Conservation (phyloP, 192 early-diverging fungal species). For the Coemansia sp. region DNA sequence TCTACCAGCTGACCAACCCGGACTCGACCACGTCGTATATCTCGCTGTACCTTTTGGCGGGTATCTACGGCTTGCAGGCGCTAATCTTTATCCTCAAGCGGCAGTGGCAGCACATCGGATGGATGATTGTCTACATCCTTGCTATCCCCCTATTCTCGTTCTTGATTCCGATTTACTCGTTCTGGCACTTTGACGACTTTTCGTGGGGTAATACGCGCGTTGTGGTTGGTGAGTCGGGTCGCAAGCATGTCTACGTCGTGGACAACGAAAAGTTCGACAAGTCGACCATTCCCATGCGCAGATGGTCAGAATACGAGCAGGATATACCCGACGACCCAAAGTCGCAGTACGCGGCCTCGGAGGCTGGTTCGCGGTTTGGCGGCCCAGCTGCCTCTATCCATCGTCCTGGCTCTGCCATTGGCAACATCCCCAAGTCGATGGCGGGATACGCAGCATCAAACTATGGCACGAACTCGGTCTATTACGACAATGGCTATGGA, state of each 20-base stretch:
- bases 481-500: slow-evolving; percentile 53
- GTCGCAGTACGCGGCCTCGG: slow-evolving; percentile 49
- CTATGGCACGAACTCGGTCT: slow-evolving; percentile 52
- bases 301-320: slow-evolving; percentile 82
- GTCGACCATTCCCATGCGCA: slow-evolving; percentile 71
- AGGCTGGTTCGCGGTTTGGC: slow-evolving; percentile 47
- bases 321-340: slow-evolving; percentile 53
- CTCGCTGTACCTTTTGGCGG: slow-evolving; percentile 82
- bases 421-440: slow-evolving; percentile 55
- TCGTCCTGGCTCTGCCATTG: slow-evolving; percentile 54
- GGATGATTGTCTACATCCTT: slow-evolving; percentile 95
- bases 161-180: slow-evolving; percentile 84
- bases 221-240: slow-evolving; percentile 85
- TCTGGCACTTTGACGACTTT: slow-evolving; percentile 99
- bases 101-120: slow-evolving; percentile 90
- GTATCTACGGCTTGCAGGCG: slow-evolving; percentile 87
- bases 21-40: slow-evolving; percentile 70
- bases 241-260: slow-evolving; percentile 64
- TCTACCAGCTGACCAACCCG: slow-evolving; percentile 63
- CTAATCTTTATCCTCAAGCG: slow-evolving; percentile 84
- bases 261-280: slow-evolving; percentile 84
- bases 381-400: slow-evolving; percentile 39
- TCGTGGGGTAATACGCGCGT: slow-evolving; percentile 98
- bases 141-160: slow-evolving; percentile 89
- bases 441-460: slow-evolving; percentile 46